Evolutionary conservation across 768 basidiomycete species (phyloP).

Genomic region (Naganishia kalamii): DNA sequence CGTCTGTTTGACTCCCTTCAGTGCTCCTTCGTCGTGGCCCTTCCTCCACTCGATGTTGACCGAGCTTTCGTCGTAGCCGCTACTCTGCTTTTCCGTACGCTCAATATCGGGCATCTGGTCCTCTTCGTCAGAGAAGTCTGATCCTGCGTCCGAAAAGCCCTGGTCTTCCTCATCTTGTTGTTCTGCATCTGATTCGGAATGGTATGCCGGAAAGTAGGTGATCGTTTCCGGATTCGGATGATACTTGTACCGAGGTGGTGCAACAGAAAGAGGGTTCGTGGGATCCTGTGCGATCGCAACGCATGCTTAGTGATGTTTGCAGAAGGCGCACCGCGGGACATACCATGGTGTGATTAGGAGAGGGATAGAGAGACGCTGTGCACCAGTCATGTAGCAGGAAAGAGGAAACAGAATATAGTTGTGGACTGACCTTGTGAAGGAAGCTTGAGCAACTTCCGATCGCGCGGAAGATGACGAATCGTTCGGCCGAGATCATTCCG

Average conservation of each 20-base stretch:
- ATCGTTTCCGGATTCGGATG: slow-evolving; percentile 14
- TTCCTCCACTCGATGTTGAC: background rate
- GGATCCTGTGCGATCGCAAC: background rate
- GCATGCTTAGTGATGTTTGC: background rate
- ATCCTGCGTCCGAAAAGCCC: background rate
- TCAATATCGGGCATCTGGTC: background rate
- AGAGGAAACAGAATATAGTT: background rate
- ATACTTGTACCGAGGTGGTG: slow-evolving; percentile 11
- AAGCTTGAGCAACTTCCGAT: background rate
- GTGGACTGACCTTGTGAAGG: background rate
- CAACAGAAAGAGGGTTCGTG: slow-evolving; percentile 10
- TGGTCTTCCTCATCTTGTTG: background rate
- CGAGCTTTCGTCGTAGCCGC: background rate
- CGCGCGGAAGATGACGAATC: slow-evolving; percentile 1
- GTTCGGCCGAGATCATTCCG: background rate
- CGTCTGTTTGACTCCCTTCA: background rate
- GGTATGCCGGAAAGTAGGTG: background rate
- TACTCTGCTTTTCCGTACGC: background rate
- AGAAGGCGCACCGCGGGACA: background rate
- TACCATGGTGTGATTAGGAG: background rate
- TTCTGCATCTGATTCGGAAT: background rate
- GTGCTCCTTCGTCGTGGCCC: background rate
- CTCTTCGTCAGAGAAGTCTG: slow-evolving; percentile 10
- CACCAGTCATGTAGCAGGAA: background rate
- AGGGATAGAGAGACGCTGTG: too few relatives aligned